A percentile compares a stretch with the other conserved stretches of the same genome.
Conservation (phyloP, 1,139 yeast genomes). For the Zhuliangozyma blackwelliae region DNA sequence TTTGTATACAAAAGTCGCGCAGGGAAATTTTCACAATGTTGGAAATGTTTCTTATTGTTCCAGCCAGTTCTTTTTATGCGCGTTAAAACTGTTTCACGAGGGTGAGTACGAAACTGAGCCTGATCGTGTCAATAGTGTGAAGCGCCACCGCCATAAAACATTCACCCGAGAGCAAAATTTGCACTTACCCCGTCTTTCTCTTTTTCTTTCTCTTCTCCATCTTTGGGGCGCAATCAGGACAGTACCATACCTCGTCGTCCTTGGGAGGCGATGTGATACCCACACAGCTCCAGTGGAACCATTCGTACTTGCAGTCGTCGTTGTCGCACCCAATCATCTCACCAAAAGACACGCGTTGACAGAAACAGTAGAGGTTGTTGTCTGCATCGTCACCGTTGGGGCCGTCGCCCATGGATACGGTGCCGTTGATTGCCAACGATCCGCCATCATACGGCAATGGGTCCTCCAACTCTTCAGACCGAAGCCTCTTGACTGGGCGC, state of each 20-base stretch:
- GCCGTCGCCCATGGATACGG: slow-evolving; percentile 12
- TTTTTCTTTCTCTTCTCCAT: slow-evolving; percentile 48
- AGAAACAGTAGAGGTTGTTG: slow-evolving; percentile 68
- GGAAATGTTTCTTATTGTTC: no score
- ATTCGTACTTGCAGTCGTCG: slow-evolving; percentile 73
- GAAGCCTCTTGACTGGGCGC: slow-evolving; percentile 24
- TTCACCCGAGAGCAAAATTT: no score
- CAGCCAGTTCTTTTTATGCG: no score
- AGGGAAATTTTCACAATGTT: no score
- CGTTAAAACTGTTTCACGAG: no score
- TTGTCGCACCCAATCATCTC: slow-evolving; percentile 93
- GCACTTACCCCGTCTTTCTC: slow-evolving; percentile 21
- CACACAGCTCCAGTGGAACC: slow-evolving; percentile 88
- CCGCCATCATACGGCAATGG: slow-evolving; percentile 4
- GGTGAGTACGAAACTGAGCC: no score
- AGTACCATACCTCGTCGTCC: slow-evolving; percentile 64
- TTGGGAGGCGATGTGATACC: slow-evolving; percentile 70
- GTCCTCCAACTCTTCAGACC: slow-evolving; percentile 21
- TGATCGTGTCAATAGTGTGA: no score
- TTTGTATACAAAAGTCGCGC: no score
- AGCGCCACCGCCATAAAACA: no score
- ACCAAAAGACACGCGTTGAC: slow-evolving; percentile 82
- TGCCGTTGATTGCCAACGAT: slow-evolving; percentile 12
- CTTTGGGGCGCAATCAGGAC: slow-evolving; percentile 59
- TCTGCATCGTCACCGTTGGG: slow-evolving; percentile 55